A percentile compares a stretch with the other conserved stretches of the same genome.
Conservation (phyloP, 371 early-diverging fungal genomes). For the Haplosporangium sp. region DNA sequence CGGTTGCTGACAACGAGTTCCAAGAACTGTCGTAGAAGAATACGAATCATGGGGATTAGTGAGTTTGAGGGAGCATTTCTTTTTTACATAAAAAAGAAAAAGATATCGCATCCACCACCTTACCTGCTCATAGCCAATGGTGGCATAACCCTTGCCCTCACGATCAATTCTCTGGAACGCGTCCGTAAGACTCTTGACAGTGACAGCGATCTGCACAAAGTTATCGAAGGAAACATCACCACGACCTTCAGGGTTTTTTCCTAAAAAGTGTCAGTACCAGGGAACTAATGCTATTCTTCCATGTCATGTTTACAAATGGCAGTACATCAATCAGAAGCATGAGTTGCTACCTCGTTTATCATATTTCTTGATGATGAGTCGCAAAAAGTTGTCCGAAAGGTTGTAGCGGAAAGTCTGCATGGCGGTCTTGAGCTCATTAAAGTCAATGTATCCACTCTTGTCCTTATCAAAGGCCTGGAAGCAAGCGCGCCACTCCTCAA, state of each 20-base stretch:
- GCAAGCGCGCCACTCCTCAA: constrained; percentile 78
- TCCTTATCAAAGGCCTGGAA: constrained; percentile 76
- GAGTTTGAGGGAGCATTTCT: neutral
- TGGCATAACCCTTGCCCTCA: constrained; percentile 71
- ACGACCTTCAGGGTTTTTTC: constrained; percentile 49
- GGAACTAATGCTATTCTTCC: constrained; percentile 5
- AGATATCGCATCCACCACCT: neutral
- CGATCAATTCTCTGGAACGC: constrained; percentile 71
- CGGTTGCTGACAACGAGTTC: constrained; percentile 61
- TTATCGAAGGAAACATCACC: constrained; percentile 74
- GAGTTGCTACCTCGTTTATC: constrained; percentile 67
- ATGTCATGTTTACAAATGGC: constrained; percentile 3
- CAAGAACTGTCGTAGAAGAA: constrained; percentile 49
- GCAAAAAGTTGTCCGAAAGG: constrained; percentile 66
- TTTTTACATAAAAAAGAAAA: neutral
- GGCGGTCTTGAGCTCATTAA: constrained; percentile 70
- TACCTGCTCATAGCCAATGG: constrained; percentile 70
- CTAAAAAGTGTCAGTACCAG: constrained; percentile 40
- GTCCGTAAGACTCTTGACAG: constrained; percentile 75
- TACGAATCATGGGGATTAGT: neutral
- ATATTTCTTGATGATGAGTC: constrained; percentile 67
- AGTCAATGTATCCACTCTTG: constrained; percentile 72
- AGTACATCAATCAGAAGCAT: neutral
- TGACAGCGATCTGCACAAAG: constrained; percentile 79
- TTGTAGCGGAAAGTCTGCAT: constrained; percentile 76